Evolutionary conservation across 306 rosid species (phyloP).

Genomic region (Alnus rubra): DNA sequence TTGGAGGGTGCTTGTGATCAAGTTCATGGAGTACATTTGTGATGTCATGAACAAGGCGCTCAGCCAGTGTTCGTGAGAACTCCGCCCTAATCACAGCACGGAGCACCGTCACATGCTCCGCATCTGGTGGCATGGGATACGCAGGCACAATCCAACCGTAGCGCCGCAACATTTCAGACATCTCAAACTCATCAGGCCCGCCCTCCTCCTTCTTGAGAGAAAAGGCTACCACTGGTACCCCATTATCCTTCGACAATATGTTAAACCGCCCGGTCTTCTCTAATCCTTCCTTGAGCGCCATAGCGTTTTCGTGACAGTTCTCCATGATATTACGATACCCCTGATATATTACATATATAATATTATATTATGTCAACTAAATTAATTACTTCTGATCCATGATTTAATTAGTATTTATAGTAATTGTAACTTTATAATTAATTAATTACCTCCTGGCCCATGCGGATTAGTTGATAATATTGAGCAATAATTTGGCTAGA

Average conservation of each 20-base stretch:
- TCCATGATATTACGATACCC: slow-evolving; percentile 40
- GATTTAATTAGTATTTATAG: too few species aligned
- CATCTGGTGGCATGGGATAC: slow-evolving; percentile 38
- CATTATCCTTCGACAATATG: slow-evolving; percentile 36
- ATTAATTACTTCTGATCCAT: too few species aligned
- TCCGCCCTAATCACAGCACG: slow-evolving; percentile 38
- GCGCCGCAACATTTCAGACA: slow-evolving; percentile 36
- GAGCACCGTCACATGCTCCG: slow-evolving; percentile 27
- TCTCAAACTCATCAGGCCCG: slow-evolving; percentile 28
- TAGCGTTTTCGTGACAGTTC: slow-evolving; percentile 34
- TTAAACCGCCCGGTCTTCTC: slow-evolving; percentile 30
- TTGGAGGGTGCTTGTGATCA: slow-evolving; percentile 16
- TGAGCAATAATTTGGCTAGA: slow-evolving; percentile 43
- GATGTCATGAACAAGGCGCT: slow-evolving; percentile 32
- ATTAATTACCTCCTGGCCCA: slow-evolving; percentile 28
- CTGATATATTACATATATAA: not conserved
- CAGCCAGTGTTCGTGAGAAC: slow-evolving; percentile 32
- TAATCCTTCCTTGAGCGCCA: slow-evolving; percentile 29
- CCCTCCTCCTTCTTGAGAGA: slow-evolving; percentile 28
- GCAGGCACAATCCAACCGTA: slow-evolving; percentile 43
- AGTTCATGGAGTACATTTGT: slow-evolving; percentile 29
- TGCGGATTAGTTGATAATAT: slow-evolving; percentile 36
- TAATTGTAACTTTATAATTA: not conserved
- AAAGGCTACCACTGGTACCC: slow-evolving; percentile 42
- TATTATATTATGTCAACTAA: too few species aligned